Evolutionary conservation across 108 stramenopile genomes (phyloP).

Genomic region (Fragilariopsis cylindrus): DNA sequence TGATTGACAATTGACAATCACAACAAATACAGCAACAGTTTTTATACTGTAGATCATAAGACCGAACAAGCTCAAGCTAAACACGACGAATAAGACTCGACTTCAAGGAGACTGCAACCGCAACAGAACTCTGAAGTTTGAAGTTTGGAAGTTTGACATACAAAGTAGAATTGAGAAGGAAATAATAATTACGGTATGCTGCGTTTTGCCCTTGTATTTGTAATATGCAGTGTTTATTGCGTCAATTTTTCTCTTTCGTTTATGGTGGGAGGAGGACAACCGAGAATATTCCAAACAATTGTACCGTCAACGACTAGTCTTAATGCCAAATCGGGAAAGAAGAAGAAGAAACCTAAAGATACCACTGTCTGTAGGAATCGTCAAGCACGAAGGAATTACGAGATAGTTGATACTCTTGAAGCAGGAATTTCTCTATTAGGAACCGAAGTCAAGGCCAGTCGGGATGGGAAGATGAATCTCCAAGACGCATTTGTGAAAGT

Average conservation of each 20-base stretch:
- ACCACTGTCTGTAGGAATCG: constrained; percentile 49
- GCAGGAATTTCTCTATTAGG: constrained; percentile 77
- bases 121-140: too few species aligned
- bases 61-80: too few species aligned
- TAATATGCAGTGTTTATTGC: not conserved
- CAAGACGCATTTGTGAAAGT: constrained; percentile 71
- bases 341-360: constrained; percentile 47
- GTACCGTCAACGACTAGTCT: not conserved
- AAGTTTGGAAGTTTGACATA: too few species aligned
- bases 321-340: constrained; percentile 36
- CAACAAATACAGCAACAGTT: too few species aligned
- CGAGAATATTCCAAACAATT: not conserved
- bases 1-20: too few species aligned
- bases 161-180: not conserved
- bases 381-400: constrained; percentile 54
- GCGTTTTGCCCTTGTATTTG: not conserved
- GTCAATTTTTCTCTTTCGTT: not conserved
- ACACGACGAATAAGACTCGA: too few species aligned
- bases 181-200: not conserved
- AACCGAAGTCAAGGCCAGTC: constrained; percentile 81
- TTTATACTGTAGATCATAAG: too few species aligned
- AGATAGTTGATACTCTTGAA: constrained; percentile 78
- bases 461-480: constrained; percentile 87
- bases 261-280: not conserved
- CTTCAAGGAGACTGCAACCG: too few species aligned